Percentiles rank a stretch among this genome's conserved stretches.
Conservation (phyloP, 768 basidiomycete genomes). For the Albatrellus ellisii region DNA sequence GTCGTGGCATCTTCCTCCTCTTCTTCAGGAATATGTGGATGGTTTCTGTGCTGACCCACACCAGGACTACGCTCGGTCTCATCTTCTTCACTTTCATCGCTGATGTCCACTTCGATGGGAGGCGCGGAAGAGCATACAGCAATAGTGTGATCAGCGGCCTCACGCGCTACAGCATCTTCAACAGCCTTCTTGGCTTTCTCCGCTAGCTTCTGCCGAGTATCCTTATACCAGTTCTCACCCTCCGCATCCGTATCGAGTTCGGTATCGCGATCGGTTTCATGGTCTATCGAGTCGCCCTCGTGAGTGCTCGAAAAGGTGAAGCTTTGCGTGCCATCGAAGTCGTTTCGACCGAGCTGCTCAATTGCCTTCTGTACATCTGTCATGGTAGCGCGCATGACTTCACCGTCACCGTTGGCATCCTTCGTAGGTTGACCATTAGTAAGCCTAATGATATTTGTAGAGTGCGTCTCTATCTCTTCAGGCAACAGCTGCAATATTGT, state of each 20-base stretch:
- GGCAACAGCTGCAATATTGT: slow-evolving; percentile 28
- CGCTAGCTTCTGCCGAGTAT: slow-evolving; percentile 51
- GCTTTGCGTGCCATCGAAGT: slow-evolving; percentile 45
- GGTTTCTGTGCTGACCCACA: neutral
- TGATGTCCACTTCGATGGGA: slow-evolving; percentile 64
- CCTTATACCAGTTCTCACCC: slow-evolving; percentile 57
- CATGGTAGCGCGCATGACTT: slow-evolving; percentile 78
- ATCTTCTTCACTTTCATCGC: slow-evolving; percentile 73
- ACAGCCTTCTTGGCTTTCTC: slow-evolving; percentile 53
- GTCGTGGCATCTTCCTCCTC: slow-evolving; percentile 38
- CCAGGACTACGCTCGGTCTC: slow-evolving; percentile 13
- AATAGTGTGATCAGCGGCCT: slow-evolving; percentile 25
- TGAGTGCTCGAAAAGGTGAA: slow-evolving; percentile 68
- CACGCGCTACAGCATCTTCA: slow-evolving; percentile 39
- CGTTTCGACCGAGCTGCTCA: slow-evolving; percentile 60
- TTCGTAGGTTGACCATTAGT: neutral
- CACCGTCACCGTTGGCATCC: slow-evolving; percentile 21
- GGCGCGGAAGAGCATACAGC: slow-evolving; percentile 26
- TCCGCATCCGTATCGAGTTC: slow-evolving; percentile 35
- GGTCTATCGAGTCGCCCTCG: slow-evolving; percentile 39
- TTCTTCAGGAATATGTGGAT: slow-evolving; percentile 55
- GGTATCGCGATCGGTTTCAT: slow-evolving; percentile 40
- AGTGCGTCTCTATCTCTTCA: slow-evolving; percentile 24
- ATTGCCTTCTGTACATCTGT: slow-evolving; percentile 87
- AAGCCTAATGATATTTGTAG: neutral